phyloP scores from a whole-genome alignment of 805 yeast genomes.

The Lachancea meyersii region DNA sequence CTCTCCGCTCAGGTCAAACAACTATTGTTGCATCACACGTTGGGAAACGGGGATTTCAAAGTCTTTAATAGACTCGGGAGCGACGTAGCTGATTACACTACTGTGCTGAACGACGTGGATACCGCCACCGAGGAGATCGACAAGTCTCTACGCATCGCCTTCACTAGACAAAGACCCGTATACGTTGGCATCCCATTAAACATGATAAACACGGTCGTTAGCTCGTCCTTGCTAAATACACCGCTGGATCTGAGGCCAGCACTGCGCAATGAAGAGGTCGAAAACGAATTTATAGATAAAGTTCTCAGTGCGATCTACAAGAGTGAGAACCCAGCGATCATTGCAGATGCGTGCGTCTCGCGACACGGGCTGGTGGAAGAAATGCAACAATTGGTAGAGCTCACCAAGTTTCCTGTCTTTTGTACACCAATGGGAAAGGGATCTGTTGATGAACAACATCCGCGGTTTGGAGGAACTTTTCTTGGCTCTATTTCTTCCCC shows the following conservation, averaged over 20 bases:
- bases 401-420: constrained; percentile 46
- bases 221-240: constrained; percentile 33
- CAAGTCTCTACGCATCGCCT: constrained; percentile 38
- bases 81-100: constrained; percentile 50
- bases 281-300: constrained; percentile 34
- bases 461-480: constrained; percentile 59
- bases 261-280: constrained; percentile 22
- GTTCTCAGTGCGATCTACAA: constrained; percentile 45
- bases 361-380: constrained; percentile 44
- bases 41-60: constrained; percentile 38
- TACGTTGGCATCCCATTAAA: constrained; percentile 65
- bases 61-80: constrained; percentile 45
- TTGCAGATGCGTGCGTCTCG: constrained; percentile 59
- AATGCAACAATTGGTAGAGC: constrained; percentile 38
- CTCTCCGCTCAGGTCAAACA: constrained; percentile 30
- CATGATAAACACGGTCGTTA: constrained; percentile 40
- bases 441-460: constrained; percentile 49
- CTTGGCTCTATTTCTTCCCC: constrained; percentile 49
- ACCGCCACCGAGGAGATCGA: constrained; percentile 50
- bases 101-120: constrained; percentile 45
- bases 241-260: constrained; percentile 25
- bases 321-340: constrained; percentile 48
- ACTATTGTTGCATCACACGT: constrained; percentile 32
- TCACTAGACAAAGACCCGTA: constrained; percentile 59
- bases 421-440: constrained; percentile 59